Evolutionary conservation across 2,329 filamentous ascomycete species (phyloP), one percentile per base, ranked within the genome.

Genomic region (Ceratocystis ficicola): DNA sequence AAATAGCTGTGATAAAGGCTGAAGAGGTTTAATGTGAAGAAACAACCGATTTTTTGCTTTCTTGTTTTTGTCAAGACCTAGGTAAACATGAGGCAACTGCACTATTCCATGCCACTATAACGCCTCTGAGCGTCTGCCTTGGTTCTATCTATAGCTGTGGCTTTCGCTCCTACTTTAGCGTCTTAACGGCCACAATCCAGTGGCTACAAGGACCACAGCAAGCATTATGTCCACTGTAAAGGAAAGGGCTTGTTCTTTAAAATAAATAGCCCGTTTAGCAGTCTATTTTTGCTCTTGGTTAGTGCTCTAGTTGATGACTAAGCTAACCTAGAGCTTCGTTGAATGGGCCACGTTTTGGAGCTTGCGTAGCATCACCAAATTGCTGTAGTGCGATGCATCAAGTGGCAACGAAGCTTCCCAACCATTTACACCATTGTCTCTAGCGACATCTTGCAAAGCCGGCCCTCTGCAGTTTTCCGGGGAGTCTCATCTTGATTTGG

Each of bases 301-400:
- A 4, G 4, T 50, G 12, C n/a, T n/a, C 22, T 52, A 3, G 5
- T 10, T 12, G 63, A 50, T 67, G 57, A 67, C 46, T 67, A 64
- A 67, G 63, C 66, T 41, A 22, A 1, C 55, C 55, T 28, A 10
- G 55, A 50, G 44, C 46, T 63, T n/a, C 50, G 5, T 48, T 46
- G 66, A 65, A 67, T 67, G 66, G 66, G 66, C 66, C 66, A 67
- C 66, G 66, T 67, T 67, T 59, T 65, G 63, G 63, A 67, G 63
- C 63, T 67, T 67, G 60, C 63, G 50, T 67, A 67, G 63, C 41
- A 63, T 65, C 59, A 60, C 32, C 46, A 65, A 63, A 63, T 62
- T 65, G 57, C 44, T 50, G 44, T 50, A 66, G 41, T 25, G 55
- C 28, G 61, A 64, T 30, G 44, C 44, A 52, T 36, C 22, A 17